These are phyloP conservation scores for Suhomyces yuchorum DNA, from an alignment of 1,139 yeast genomes.

Conservation along the genomic window DNA sequence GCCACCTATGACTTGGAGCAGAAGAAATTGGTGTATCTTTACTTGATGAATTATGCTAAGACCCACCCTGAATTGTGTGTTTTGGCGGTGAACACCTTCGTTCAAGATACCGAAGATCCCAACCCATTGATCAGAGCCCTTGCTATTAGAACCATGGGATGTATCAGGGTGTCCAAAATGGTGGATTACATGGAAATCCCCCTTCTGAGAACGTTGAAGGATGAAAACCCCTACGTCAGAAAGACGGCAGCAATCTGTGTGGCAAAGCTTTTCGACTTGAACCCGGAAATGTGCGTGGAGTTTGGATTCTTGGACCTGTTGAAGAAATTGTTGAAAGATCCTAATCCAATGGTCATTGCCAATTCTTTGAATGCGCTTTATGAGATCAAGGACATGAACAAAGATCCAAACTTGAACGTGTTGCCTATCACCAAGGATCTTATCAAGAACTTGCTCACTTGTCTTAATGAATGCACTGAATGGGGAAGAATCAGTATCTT, in stretches of 20 bases:
- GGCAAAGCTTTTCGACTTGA: constrained; percentile 89
- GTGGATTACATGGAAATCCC: constrained; percentile 95
- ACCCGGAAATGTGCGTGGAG: constrained; percentile 78
- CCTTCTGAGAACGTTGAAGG: constrained; percentile 76
- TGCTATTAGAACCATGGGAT: constrained; percentile 98
- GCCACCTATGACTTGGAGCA: constrained; percentile 97
- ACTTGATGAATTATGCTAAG: constrained; percentile 96
- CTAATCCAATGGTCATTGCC: constrained; percentile 96
- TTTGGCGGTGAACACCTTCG: constrained; percentile 96
- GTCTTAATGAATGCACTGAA: constrained; percentile 95
- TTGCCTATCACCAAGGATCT: constrained; percentile 45
- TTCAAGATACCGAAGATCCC: constrained; percentile 94
- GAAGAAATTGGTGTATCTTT: constrained; percentile 91
- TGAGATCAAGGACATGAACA: constrained; percentile 70
- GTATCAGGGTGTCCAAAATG: constrained; percentile 93
- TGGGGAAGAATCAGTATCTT: constrained; percentile 97
- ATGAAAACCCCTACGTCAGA: constrained; percentile 95
- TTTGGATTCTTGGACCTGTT: constrained; percentile 80
- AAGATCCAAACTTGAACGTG: constrained; percentile 51
- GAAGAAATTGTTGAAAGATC: constrained; percentile 72
- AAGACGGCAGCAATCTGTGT: constrained; percentile 98
- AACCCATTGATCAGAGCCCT: constrained; percentile 94
- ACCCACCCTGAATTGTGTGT: constrained; percentile 95
- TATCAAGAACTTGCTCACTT: constrained; percentile 69
- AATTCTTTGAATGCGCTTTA: constrained; percentile 86